Conservation (phyloP, 805 yeast species). For the Cyberlindnera nakhonratchasimensis region DNA sequence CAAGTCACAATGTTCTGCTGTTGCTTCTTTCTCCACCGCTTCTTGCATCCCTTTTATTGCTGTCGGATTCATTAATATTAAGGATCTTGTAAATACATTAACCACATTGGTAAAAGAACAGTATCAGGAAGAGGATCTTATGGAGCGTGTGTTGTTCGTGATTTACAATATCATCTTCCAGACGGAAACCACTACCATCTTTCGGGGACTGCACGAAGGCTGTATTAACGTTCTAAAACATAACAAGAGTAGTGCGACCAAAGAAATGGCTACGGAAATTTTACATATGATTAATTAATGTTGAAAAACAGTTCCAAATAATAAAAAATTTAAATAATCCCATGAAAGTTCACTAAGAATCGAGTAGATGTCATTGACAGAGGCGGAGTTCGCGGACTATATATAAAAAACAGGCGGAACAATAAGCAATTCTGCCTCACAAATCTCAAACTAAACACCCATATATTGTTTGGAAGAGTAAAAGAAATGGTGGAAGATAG, state of each 20-base stretch:
- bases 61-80: constrained; percentile 27
- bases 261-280: constrained; percentile 20
- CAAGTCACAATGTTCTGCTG: constrained; percentile 41
- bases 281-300: constrained; percentile 3
- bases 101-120: constrained; percentile 28
- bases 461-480: not conserved
- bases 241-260: constrained; percentile 7
- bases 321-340: not conserved
- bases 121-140: constrained; percentile 27
- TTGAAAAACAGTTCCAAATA: not conserved
- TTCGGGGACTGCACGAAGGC: not conserved
- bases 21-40: constrained; percentile 35
- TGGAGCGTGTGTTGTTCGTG: constrained; percentile 33
- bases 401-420: not conserved
- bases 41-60: constrained; percentile 35
- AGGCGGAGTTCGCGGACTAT: constrained; percentile 3
- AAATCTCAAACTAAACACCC: not conserved
- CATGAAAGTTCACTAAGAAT: too few species aligned
- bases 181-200: constrained; percentile 22
- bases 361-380: too few species aligned
- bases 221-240: not conserved
- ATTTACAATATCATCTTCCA: constrained; percentile 25
- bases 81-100: constrained; percentile 27
- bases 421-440: too few species aligned
- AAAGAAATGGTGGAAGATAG: constrained; percentile 3